Base-by-base conservation (phyloP, 768 basidiomycete genomes). In the Trametes cinnabarina region DNA sequence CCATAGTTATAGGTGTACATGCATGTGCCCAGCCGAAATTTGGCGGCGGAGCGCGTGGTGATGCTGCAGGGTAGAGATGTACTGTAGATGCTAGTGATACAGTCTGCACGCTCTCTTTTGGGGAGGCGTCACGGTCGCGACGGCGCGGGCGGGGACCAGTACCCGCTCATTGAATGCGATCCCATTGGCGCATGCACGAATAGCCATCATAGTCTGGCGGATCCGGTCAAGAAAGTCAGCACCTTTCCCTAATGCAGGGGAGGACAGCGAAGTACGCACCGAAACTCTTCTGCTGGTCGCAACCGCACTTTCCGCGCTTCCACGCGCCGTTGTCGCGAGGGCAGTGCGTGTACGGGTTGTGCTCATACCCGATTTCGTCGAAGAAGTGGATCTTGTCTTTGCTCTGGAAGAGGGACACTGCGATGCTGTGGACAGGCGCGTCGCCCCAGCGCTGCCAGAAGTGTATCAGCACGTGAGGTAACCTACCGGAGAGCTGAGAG, bases 381-480 rank as follows among this genome's bases (percentile, higher is more conserved):
- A 89, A 90, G 75, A 86, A 90, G 66, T 89, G 86, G 30, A 90
- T 79, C 70, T 84, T 79, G 57, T 83, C 77, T 61, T 79, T 81
- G 46, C 69, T 70, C 26, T 75, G 70, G 67, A 82, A 79, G 20
- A 82, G 69, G 5, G 77, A 73, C 14, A 76, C 77, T 3, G 74
- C 82, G 61, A 83, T 80, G 34, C 77, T 78, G 66, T 79, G 78
- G 9, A 79, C 76, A 5, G 77, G 77, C 1, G 76, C 78, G 64
- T 81, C 82, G 43, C 76, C 76, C 72, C 72, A 74, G 22, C 72
- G 67, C 69, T 75, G 34, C 28, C 12, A 28, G 12, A 12, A 4
- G 23, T 35, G 39, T 42, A 44, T n/a, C n/a, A n/a, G n/a, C n/a
- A n/a, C n/a, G n/a, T n/a, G n/a, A n/a, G n/a, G n/a, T n/a, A n/a